Evolutionary conservation across 352 stramenopile species (phyloP).

Genomic region (Pythium sp.): DNA sequence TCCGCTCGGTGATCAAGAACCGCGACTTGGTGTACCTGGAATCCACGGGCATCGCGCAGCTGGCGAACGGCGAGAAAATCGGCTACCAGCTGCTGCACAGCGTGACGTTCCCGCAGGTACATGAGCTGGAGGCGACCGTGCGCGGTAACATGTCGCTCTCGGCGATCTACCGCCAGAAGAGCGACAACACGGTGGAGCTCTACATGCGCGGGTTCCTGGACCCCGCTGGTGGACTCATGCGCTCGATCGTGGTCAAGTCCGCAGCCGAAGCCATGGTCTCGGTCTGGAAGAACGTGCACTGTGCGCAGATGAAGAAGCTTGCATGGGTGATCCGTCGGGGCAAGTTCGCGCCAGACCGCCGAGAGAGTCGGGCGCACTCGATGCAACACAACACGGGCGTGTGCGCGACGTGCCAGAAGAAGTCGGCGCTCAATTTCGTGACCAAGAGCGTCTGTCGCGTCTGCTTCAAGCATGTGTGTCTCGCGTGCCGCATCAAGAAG

Average conservation of each 20-base stretch:
- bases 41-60: conserved; percentile 37
- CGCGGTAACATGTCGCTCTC: conserved; percentile 54
- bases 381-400: background rate
- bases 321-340: conserved; percentile 33
- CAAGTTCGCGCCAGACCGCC: conserved; percentile 15
- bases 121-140: conserved; percentile 29
- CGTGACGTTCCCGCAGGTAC: conserved; percentile 49
- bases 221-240: conserved; percentile 41
- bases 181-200: conserved; percentile 39
- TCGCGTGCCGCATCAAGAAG: conserved; percentile 34
- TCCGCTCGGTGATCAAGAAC: conserved; percentile 51
- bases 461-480: conserved; percentile 35
- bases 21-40: conserved; percentile 68
- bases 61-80: conserved; percentile 15
- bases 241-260: conserved; percentile 45
- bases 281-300: conserved; percentile 38
- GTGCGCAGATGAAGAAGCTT: conserved; percentile 54
- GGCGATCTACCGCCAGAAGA: conserved; percentile 48
- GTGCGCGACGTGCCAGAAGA: conserved; percentile 31
- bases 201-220: conserved; percentile 48
- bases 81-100: conserved; percentile 36
- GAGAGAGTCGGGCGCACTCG: background rate
- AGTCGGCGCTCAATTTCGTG: conserved; percentile 22
- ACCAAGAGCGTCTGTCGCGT: conserved; percentile 27
- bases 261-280: conserved; percentile 41